Evolutionary conservation across 306 rosid genomes (phyloP).

Genomic region (Quercus suber): DNA sequence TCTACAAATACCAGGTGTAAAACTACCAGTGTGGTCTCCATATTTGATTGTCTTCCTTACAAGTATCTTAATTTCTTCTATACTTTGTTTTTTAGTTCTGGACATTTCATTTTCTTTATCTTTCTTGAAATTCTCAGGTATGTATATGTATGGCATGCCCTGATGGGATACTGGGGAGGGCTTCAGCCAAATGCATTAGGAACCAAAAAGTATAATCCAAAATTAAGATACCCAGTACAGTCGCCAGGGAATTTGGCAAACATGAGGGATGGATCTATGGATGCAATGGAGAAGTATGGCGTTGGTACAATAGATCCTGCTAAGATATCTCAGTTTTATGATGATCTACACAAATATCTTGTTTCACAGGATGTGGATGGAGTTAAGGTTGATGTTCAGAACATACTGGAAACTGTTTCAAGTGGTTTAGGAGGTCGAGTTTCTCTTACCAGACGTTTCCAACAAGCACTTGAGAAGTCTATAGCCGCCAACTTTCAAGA

Average conservation of each 20-base stretch:
- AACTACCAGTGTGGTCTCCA: neutral
- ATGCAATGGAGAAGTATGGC: slow-evolving; percentile 36
- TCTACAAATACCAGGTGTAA: neutral
- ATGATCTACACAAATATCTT: slow-evolving; percentile 41
- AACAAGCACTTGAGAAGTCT: slow-evolving; percentile 42
- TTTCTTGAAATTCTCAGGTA: slow-evolving; percentile 23
- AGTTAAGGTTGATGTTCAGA: slow-evolving; percentile 45
- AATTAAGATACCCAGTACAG: slow-evolving; percentile 30
- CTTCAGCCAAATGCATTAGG: slow-evolving; percentile 32
- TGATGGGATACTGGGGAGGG: slow-evolving; percentile 47
- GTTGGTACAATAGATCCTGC: slow-evolving; percentile 33
- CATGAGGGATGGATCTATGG: slow-evolving; percentile 39
- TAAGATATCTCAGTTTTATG: slow-evolving; percentile 28
- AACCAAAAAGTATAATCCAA: slow-evolving; percentile 31
- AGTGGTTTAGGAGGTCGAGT: slow-evolving; percentile 35
- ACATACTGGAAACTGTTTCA: slow-evolving; percentile 36
- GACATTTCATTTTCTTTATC: neutral
- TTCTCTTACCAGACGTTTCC: slow-evolving; percentile 34
- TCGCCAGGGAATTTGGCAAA: slow-evolving; percentile 41
- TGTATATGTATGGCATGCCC: slow-evolving; percentile 43
- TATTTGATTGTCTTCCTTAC: neutral
- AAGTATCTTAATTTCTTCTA: neutral
- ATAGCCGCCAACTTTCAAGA: slow-evolving; percentile 35
- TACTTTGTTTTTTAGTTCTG: neutral
- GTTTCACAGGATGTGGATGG: slow-evolving; percentile 39